Conservation (phyloP, 257 asterid genomes). For the Marsdenia floribunda region DNA sequence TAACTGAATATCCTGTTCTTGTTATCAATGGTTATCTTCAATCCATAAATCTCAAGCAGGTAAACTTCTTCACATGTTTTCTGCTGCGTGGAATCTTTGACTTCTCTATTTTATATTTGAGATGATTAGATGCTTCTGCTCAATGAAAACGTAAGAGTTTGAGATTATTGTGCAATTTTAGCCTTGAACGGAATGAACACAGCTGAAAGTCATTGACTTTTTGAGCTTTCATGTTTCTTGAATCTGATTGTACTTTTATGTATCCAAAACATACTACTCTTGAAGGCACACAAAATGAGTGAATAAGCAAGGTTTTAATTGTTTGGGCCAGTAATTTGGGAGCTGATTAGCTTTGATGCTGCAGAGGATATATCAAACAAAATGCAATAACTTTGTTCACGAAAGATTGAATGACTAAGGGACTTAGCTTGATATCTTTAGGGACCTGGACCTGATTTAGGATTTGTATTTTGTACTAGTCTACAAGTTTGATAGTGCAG, state of each 20-base stretch:
- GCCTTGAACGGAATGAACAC: not conserved
- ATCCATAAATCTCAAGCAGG: constrained; percentile 85
- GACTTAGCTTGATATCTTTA: too few species aligned
- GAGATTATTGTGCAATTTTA: not conserved
- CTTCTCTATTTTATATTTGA: not conserved
- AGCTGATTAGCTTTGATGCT: not conserved
- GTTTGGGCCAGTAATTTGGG: not conserved
- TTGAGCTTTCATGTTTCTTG: not conserved
- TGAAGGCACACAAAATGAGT: not conserved
- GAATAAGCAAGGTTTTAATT: too few species aligned
- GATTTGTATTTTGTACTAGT: not conserved
- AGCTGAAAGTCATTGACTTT: not conserved
- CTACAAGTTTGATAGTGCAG: not conserved
- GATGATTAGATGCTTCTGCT: not conserved
- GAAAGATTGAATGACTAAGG: not conserved
- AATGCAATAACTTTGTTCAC: too few species aligned
- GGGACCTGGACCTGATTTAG: not conserved
- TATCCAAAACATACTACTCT: not conserved
- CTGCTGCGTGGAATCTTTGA: not conserved
- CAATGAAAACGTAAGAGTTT: not conserved
- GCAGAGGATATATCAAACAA: not conserved
- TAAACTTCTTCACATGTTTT: constrained; percentile 11
- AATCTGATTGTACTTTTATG: not conserved
- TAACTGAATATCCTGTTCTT: constrained; percentile 69
- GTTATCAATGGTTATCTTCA: constrained; percentile 91